Base-by-base conservation (phyloP, 257 asterid genomes). In the Solanum megistacrolobum region DNA sequence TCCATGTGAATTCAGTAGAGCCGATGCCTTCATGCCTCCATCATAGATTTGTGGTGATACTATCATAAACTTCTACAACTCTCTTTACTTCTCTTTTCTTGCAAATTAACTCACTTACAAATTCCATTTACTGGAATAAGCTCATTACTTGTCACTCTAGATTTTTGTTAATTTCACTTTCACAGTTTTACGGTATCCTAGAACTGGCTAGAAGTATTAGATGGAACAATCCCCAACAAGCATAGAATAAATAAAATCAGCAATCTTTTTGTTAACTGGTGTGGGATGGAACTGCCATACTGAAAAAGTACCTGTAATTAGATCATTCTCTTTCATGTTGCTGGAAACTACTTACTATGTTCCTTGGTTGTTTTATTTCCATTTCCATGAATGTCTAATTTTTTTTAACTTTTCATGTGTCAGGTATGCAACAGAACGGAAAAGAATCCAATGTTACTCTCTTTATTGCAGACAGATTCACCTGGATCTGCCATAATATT, bases 401-500 rank as follows among this genome's bases (percentile, higher is more conserved):
- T 88, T 88, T 74, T 43, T 25, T 29, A 25, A 58, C 31, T 72
- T 62, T 87, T 86, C 72, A 73, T 25, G 71, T 76, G 86, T 88
- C 94, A 96, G 99, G 89, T 90, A 83, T 94, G 98, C 91, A 91
- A 92, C 89, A 94, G 89, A 95, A 87, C 78, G 86, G 99, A 94
- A 87, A 93, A 94, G 91, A 90, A 90, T 90, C 87, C 93, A 34
- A 87, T 92, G 60, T 93, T 96, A 89, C 91, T 95, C 86, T 95
- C 93, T 83, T 89, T 97, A 83, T 87, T 97, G 88, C 93, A 86
- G 89, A 89, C 89, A 68, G 98, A 96, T 91, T 90, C 92, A 46
- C 98, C 99, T 83, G 95, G 91, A 31, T 96, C 98, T 84, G 96
- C 99, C 92, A 97, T 97, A 76, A 91, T 97, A 69, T 97, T 97